Conservation (phyloP, 108 stramenopile species). For the Skeletonema tropicum region DNA sequence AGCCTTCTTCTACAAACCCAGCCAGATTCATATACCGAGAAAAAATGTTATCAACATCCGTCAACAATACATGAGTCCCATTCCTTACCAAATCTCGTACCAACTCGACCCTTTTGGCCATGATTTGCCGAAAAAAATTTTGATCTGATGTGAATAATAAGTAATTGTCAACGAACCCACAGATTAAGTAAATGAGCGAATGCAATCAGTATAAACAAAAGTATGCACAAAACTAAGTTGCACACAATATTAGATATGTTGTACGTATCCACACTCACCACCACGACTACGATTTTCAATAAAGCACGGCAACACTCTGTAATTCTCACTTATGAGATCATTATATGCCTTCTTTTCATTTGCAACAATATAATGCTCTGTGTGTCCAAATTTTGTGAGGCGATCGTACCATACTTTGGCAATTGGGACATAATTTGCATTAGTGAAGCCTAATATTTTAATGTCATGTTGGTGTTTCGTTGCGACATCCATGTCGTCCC, state of each 20-base stretch:
- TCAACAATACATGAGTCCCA: slow-evolving; percentile 48
- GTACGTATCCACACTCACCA: no score
- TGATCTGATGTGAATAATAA: no score
- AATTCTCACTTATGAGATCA: not conserved
- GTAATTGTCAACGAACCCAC: no score
- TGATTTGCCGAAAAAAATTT: slow-evolving; percentile 15
- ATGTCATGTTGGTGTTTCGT: slow-evolving; percentile 3
- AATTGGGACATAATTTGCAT: slow-evolving; percentile 31
- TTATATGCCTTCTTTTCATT: slow-evolving; percentile 14
- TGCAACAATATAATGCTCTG: slow-evolving; percentile 23
- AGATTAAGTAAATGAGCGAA: no score
- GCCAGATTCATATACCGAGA: slow-evolving; percentile 24
- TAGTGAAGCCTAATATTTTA: slow-evolving; percentile 55
- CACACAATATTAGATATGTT: no score
- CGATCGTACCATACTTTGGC: slow-evolving; percentile 50
- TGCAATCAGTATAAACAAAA: no score
- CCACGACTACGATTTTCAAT: slow-evolving; percentile 4
- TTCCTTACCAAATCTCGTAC: slow-evolving; percentile 29
- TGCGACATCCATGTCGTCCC: slow-evolving; percentile 7
- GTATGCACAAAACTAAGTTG: no score
- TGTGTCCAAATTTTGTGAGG: slow-evolving; percentile 37
- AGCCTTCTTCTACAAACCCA: slow-evolving; percentile 33
- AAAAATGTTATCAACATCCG: slow-evolving; percentile 67
- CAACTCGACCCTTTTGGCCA: slow-evolving; percentile 27
- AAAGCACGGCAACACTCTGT: slow-evolving; percentile 20